Base-by-base conservation (phyloP, 352 stramenopile species). In the Phytophthora megakarya region DNA sequence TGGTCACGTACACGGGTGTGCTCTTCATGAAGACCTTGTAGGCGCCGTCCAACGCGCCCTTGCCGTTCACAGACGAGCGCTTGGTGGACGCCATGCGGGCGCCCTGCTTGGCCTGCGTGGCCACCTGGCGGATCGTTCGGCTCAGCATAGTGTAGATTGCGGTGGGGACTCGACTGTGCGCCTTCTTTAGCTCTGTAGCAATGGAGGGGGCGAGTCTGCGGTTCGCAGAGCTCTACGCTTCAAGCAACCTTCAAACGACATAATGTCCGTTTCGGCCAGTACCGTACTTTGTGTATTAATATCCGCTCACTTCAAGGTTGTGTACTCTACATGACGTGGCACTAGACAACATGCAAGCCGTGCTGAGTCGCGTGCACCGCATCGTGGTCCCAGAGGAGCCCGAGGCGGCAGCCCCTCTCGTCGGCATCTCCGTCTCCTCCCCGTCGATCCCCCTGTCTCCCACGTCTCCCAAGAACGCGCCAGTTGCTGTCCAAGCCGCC, bases 21-120 rank as follows among this genome's bases (percentile, higher is more conserved):
- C 73, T 88, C 76, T 90, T 91, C 81, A 93, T 91, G 73, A 95
- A 87, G 32, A 74, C 42, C 53, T 85, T 78, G 78, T 95, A 95
- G 45, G 84, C 55, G 37, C 47, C 61, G 56, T 93, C 75, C 25
- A 93, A 40, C 21, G 69, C 57, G 39, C 86, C 85, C 45, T 88
- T 86, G 60, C 86, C 86, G 72, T 92, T 92, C 30, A 93, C 57
- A 25, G 84, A 93, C 37, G 86, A 92, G 50, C 55, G 71, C 76
- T 95, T 95, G 37, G 81, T 89, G 26, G 70, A 72, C 30, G 52
- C 72, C 72, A 80, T 77, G 55, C 81, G 80, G 51, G 63, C 72
- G 38, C 71, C 58, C 50, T 77, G 69, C 71, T 78, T 71, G 52
- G 72, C 56, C 44, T 82, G 75, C 38, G 64, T 22, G 46, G 74